Conservation (phyloP, 257 asterid species). For the Solanum tacnaense region DNA sequence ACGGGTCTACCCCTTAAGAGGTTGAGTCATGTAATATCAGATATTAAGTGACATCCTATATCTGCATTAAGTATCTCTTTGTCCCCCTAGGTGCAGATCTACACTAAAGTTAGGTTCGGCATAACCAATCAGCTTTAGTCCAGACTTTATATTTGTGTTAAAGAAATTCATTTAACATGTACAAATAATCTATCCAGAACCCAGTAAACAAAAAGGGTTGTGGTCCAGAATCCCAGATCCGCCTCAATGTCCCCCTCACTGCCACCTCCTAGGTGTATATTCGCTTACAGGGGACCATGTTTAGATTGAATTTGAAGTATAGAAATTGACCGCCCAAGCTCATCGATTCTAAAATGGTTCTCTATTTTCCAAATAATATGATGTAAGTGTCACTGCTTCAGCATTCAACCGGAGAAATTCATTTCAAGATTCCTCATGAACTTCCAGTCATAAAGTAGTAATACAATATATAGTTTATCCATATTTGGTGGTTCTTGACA, state of each 20-base stretch:
- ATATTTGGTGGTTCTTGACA: neutral
- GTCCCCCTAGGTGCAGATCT: neutral
- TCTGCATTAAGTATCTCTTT: neutral
- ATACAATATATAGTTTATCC: neutral
- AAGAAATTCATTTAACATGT: neutral
- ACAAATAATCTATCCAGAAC: neutral
- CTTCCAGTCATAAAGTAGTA: neutral
- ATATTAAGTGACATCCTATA: neutral
- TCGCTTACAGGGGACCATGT: neutral
- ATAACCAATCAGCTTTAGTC: neutral
- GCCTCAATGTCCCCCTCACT: neutral
- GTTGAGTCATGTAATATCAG: neutral
- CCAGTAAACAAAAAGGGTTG: neutral
- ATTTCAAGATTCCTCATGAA: neutral
- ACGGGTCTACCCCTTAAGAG: neutral
- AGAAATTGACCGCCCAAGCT: neutral
- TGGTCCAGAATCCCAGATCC: neutral
- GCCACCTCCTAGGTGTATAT: neutral
- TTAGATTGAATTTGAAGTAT: neutral
- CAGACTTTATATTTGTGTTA: neutral
- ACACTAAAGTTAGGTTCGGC: neutral
- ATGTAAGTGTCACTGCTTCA: neutral
- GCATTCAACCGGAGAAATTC: neutral
- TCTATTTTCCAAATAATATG: neutral
- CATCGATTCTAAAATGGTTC: neutral